These are phyloP conservation scores for Pyrrhoderma lamaoense DNA, from an alignment of 1,284 basidiomycete genomes.

Conservation along the genomic window DNA sequence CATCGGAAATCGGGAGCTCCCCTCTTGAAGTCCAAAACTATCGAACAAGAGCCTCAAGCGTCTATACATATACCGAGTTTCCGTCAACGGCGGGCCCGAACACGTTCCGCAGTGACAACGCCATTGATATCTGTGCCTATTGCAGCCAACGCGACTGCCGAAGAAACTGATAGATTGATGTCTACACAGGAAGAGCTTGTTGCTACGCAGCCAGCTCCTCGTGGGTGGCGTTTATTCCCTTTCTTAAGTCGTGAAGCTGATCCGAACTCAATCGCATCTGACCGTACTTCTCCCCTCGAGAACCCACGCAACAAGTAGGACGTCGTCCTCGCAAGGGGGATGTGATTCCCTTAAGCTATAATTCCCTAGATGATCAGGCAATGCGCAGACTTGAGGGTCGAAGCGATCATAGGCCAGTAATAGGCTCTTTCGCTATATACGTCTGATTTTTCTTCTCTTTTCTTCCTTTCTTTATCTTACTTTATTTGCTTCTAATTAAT, in stretches of 20 bases:
- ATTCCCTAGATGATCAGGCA: constrained; percentile 65
- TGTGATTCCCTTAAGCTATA: constrained; percentile 64
- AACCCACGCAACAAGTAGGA: neutral
- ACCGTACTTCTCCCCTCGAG: neutral
- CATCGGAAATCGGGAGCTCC: constrained; percentile 4
- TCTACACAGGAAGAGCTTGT: neutral
- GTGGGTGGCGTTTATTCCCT: constrained; percentile 7
- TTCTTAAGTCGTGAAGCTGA: constrained; percentile 11
- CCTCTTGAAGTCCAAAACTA: constrained; percentile 10
- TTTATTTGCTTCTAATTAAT: too few species aligned
- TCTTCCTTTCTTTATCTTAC: too few species aligned
- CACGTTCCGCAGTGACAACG: constrained; percentile 3
- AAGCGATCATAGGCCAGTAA: constrained; percentile 74
- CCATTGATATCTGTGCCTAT: constrained; percentile 10
- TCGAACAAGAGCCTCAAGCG: constrained; percentile 6
- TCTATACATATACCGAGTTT: neutral
- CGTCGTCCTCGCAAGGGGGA: constrained; percentile 31
- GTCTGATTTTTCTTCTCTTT: constrained; percentile 32
- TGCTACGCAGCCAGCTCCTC: neutral
- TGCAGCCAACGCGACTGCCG: neutral
- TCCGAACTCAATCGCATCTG: neutral
- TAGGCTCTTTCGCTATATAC: constrained; percentile 65
- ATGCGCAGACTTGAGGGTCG: constrained; percentile 73
- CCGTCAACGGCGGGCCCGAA: constrained; percentile 3
- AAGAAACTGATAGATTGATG: neutral